Conservation (phyloP, 148 eudicot species). For the Nepenthes gracilis region DNA sequence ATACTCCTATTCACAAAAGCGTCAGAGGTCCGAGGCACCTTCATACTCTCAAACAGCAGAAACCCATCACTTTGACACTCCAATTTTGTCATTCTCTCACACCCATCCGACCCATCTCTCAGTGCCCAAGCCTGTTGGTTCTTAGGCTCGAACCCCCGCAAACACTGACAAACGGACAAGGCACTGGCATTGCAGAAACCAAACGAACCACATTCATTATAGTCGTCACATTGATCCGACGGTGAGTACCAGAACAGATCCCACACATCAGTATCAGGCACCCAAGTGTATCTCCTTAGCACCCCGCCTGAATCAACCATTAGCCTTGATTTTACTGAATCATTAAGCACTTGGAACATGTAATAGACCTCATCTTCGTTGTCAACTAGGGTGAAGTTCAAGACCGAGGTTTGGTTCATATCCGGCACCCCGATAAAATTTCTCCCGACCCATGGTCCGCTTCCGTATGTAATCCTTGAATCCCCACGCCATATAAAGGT, state of each 20-base stretch:
- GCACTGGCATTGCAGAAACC: constrained; percentile 37
- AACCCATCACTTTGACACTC: constrained; percentile 47
- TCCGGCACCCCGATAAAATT: constrained; percentile 75
- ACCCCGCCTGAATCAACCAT: constrained; percentile 21
- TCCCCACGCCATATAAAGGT: constrained; percentile 12
- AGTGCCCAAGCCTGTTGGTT: constrained; percentile 40
- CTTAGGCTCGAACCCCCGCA: constrained; percentile 37
- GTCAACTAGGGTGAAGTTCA: constrained; percentile 22
- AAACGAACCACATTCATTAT: constrained; percentile 35
- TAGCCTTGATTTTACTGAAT: constrained; percentile 31
- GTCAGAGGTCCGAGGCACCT: constrained; percentile 37
- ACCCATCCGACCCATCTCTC: constrained; percentile 48
- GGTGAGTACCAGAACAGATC: constrained; percentile 50
- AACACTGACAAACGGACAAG: constrained; percentile 37
- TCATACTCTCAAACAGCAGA: constrained; percentile 29
- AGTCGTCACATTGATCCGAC: constrained; percentile 51
- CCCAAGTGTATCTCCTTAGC: constrained; percentile 36
- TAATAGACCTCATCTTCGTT: constrained; percentile 20
- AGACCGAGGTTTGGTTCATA: constrained; percentile 22
- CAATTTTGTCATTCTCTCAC: constrained; percentile 21
- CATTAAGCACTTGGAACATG: constrained; percentile 14
- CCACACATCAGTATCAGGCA: constrained; percentile 29
- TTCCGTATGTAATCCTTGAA: constrained; percentile 17
- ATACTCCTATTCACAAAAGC: constrained; percentile 22
- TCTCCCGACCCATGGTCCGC: constrained; percentile 88